Conservation (phyloP, 2,329 filamentous ascomycete genomes). For the Penicillium sp. region DNA sequence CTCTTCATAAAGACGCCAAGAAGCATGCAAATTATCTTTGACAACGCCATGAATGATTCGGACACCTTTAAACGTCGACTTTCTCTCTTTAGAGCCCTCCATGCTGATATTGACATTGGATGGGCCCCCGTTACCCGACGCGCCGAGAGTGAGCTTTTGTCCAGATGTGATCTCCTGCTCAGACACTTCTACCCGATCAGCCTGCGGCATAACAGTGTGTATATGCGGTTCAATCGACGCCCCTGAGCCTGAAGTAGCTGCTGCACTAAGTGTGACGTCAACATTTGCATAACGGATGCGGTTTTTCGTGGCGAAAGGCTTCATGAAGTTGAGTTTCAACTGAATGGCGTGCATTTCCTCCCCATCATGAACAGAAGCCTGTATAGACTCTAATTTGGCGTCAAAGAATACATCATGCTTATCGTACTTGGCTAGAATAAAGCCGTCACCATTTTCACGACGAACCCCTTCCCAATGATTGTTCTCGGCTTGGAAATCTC, state of each 20-base stretch:
- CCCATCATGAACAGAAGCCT: background rate
- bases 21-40: slow-evolving; percentile 9
- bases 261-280: too few species aligned
- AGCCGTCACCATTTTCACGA: slow-evolving; percentile 3
- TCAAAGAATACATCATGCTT: slow-evolving; percentile 7
- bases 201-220: slow-evolving; percentile 7
- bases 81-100: slow-evolving; percentile 9
- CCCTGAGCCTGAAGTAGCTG: too few species aligned
- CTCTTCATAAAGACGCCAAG: slow-evolving; percentile 9
- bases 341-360: slow-evolving; percentile 9
- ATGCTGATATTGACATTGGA: slow-evolving; percentile 7
- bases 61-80: slow-evolving; percentile 9
- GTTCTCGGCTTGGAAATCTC: too few species aligned
- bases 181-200: slow-evolving; percentile 6
- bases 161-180: slow-evolving; percentile 8
- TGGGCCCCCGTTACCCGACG: background rate
- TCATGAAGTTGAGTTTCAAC: slow-evolving; percentile 11
- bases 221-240: background rate
- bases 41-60: slow-evolving; percentile 7
- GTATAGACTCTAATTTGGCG: slow-evolving; percentile 4
- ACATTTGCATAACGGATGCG: slow-evolving; percentile 5
- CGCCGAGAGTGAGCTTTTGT: slow-evolving; percentile 4
- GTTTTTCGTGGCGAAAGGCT: slow-evolving; percentile 1
- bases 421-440: slow-evolving; percentile 8
- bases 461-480: slow-evolving; percentile 4